Conservation (phyloP, 257 asterid genomes). For the Salvia rosmarinus region DNA sequence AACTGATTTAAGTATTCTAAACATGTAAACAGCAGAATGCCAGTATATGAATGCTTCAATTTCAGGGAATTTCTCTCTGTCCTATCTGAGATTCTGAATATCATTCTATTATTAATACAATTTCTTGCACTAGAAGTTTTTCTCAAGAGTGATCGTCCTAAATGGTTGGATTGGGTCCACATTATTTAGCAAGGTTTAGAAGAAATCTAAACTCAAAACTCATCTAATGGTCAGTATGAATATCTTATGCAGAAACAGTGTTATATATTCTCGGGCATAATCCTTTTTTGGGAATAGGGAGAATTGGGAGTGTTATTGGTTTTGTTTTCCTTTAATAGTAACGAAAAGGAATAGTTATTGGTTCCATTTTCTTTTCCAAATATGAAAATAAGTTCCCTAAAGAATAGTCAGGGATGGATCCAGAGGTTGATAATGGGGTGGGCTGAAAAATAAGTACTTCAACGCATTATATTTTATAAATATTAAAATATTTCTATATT, state of each 20-base stretch:
- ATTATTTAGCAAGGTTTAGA: conserved; percentile 2
- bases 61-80: not conserved
- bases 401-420: no score
- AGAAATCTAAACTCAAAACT: conserved; percentile 12
- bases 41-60: not conserved
- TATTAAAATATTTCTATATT: no score
- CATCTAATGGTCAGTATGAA: not conserved
- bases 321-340: not conserved
- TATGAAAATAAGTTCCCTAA: not conserved
- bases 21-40: conserved; percentile 11
- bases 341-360: not conserved
- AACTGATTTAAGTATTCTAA: conserved; percentile 9
- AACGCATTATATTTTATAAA: no score
- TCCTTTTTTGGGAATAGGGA: not conserved
- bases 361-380: conserved; percentile 16
- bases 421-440: no score
- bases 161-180: conserved; percentile 3
- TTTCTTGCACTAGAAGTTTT: conserved; percentile 4
- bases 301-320: not conserved
- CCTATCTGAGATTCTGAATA: conserved; percentile 1
- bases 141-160: not conserved
- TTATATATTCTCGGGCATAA: conserved; percentile 5
- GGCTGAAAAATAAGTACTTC: no score
- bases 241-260: not conserved
- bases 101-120: conserved; percentile 11